These are phyloP conservation scores for Fusarium sp. DNA, from an alignment of 2,329 filamentous ascomycete genomes.

Conservation along the genomic window DNA sequence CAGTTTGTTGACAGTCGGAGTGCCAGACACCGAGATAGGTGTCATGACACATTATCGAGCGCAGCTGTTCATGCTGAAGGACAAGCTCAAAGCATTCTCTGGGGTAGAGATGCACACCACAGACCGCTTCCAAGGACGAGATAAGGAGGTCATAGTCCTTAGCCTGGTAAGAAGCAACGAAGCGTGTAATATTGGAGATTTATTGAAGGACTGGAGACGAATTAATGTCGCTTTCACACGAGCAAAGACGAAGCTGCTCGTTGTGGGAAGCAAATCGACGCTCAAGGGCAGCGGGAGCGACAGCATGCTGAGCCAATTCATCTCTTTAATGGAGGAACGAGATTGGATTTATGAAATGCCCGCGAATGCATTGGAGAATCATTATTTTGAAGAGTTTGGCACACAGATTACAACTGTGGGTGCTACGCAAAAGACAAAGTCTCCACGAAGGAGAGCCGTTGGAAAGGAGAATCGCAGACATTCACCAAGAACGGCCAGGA, in stretches of 20 bases:
- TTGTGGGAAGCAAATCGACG: conserved; percentile 85
- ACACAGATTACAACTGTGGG: conserved; percentile 60
- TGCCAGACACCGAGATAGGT: conserved; percentile 82
- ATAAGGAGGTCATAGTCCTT: conserved; percentile 92
- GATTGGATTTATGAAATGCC: conserved; percentile 85
- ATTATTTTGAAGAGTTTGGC: conserved; percentile 71
- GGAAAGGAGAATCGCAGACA: conserved; percentile 61
- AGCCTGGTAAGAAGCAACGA: conserved; percentile 91
- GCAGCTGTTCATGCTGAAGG: conserved; percentile 85
- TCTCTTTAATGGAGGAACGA: conserved; percentile 79
- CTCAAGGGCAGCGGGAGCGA: conserved; percentile 77
- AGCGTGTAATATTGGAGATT: conserved; percentile 83
- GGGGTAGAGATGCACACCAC: conserved; percentile 95
- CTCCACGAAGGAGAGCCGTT: conserved; percentile 45
- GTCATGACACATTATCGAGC: conserved; percentile 98
- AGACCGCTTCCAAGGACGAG: conserved; percentile 94
- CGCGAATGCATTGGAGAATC: conserved; percentile 70
- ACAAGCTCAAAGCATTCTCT: conserved; percentile 69
- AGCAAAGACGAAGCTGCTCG: conserved; percentile 89
- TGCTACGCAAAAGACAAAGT: conserved; percentile 46
- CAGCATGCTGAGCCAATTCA: conserved; percentile 81
- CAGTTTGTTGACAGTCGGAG: conserved; percentile 78
- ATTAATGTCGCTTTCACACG: conserved; percentile 97
- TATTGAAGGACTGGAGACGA: conserved; percentile 89
- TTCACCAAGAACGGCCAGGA: conserved; percentile 66